Conservation (phyloP, 768 basidiomycete species). For the Russula earlei region DNA sequence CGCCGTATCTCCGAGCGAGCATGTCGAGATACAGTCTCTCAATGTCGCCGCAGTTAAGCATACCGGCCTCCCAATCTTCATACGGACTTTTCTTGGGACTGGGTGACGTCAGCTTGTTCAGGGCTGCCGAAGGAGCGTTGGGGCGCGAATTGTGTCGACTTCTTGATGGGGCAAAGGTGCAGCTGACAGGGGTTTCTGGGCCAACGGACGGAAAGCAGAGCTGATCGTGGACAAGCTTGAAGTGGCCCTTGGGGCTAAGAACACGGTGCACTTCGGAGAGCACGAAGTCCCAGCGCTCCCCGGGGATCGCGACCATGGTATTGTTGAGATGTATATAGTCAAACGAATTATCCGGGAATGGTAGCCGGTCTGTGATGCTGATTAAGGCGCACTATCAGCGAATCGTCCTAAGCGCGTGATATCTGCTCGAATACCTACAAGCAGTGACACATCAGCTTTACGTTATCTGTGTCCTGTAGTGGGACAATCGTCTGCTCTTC, state of each 20-base stretch:
- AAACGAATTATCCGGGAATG: conserved; percentile 54
- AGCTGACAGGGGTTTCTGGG: conserved; percentile 20
- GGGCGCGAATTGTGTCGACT: neutral
- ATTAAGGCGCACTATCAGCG: conserved; percentile 5
- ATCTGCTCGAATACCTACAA: conserved; percentile 42
- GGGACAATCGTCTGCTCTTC: conserved; percentile 11
- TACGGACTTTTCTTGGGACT: conserved; percentile 10
- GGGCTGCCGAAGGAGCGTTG: neutral
- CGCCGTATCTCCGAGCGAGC: conserved; percentile 41
- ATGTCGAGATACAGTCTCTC: conserved; percentile 54
- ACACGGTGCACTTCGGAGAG: conserved; percentile 55
- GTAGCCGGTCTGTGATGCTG: conserved; percentile 47
- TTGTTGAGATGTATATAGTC: conserved; percentile 71
- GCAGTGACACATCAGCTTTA: conserved; percentile 51
- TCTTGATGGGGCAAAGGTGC: neutral
- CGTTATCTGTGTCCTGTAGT: conserved; percentile 27
- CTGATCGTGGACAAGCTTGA: conserved; percentile 71
- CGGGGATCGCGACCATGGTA: conserved; percentile 51
- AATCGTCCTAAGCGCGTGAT: neutral
- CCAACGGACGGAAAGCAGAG: conserved; percentile 51
- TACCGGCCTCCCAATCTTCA: conserved; percentile 35
- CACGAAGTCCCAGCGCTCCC: conserved; percentile 48
- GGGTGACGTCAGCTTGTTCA: neutral
- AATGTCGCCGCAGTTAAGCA: conserved; percentile 34
- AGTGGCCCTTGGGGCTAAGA: conserved; percentile 46